Percentiles rank a stretch among this genome's conserved stretches.
These are phyloP conservation scores for Tricholoma terreum DNA, from an alignment of 768 basidiomycete genomes.

Conservation along the genomic window DNA sequence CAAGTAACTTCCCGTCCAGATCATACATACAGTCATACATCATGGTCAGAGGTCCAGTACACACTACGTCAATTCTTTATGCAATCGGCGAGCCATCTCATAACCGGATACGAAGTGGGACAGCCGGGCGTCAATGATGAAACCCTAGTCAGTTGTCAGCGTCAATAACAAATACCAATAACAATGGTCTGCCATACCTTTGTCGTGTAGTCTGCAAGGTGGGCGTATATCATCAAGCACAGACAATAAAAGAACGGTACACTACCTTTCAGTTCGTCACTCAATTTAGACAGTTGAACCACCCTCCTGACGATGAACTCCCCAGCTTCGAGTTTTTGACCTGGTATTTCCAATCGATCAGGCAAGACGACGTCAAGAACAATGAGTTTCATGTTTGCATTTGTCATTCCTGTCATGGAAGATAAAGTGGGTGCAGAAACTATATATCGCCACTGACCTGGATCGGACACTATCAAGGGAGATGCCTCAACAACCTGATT, in stretches of 20 bases:
- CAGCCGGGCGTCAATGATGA: constrained; percentile 72
- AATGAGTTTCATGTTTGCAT: constrained; percentile 88
- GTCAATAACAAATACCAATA: background rate
- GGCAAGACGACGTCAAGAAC: constrained; percentile 65
- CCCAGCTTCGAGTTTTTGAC: constrained; percentile 78
- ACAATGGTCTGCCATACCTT: constrained; percentile 39
- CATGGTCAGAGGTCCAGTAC: constrained; percentile 5
- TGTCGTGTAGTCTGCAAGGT: constrained; percentile 48
- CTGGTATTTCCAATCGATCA: constrained; percentile 64
- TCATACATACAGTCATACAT: too few relatives aligned
- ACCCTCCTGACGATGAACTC: constrained; percentile 78
- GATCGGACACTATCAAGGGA: constrained; percentile 63
- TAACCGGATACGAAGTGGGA: constrained; percentile 75
- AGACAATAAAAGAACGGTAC: background rate
- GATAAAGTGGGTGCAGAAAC: background rate
- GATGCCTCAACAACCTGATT: constrained; percentile 59
- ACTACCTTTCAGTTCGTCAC: constrained; percentile 64
- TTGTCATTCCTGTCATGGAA: constrained; percentile 73
- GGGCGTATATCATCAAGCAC: constrained; percentile 4
- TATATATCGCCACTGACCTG: constrained; percentile 44
- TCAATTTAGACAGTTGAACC: constrained; percentile 64
- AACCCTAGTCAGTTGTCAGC: constrained; percentile 39
- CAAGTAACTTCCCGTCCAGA: too few relatives aligned
- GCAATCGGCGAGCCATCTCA: constrained; percentile 45
- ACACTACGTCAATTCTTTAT: constrained; percentile 2